These are phyloP conservation scores for Malassezia equina DNA, from an alignment of 1,284 basidiomycete genomes.

Conservation along the genomic window DNA sequence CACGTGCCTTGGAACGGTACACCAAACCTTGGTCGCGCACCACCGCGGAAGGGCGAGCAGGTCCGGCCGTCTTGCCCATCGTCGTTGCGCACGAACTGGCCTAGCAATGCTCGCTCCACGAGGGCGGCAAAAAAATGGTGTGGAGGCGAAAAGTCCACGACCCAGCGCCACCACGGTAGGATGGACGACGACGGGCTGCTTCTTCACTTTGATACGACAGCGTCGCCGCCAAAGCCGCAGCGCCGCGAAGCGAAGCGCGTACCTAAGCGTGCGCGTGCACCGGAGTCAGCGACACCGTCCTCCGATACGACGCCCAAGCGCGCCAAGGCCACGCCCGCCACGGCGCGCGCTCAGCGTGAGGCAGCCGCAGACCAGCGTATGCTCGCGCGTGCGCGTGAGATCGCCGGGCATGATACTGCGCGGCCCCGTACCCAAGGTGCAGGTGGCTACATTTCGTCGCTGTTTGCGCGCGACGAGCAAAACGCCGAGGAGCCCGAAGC, in stretches of 20 bases:
- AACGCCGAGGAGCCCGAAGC: conserved; percentile 5
- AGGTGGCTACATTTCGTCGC: conserved; percentile 13
- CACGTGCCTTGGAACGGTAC: conserved; percentile 40
- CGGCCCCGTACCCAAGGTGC: neutral
- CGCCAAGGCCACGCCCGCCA: neutral
- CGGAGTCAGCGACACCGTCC: neutral
- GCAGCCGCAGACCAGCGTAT: neutral
- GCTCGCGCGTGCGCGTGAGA: neutral
- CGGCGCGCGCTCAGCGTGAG: neutral
- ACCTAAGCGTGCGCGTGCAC: neutral
- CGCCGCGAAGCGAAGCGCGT: neutral
- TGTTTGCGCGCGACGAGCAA: conserved; percentile 15
- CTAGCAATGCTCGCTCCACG: neutral
- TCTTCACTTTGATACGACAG: conserved; percentile 39
- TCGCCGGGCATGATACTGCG: neutral
- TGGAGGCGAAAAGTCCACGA: neutral
- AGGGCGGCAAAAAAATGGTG: neutral
- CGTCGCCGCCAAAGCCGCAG: neutral
- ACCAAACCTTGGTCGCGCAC: conserved; percentile 35
- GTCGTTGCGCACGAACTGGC: neutral
- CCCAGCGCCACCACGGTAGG: neutral
- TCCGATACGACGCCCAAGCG: neutral
- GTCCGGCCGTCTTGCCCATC: neutral
- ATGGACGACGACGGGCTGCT: conserved; percentile 39
- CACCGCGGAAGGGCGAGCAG: conserved; percentile 21